Conservation (phyloP, 371 early-diverging fungal genomes). For the Rhizopus arrhizus region DNA sequence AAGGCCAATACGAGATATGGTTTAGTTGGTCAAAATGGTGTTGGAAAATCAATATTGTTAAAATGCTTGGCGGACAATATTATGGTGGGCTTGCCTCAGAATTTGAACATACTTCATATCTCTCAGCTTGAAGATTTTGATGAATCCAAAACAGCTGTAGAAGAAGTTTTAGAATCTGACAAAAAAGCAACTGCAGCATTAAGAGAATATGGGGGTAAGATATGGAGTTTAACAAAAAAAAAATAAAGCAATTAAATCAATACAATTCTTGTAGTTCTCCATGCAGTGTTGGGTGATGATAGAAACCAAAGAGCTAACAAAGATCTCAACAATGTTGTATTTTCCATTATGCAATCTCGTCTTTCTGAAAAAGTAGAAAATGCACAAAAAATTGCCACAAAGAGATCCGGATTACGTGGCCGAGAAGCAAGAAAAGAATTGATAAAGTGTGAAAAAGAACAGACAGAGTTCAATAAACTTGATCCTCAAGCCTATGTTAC, state of each 20-base stretch:
- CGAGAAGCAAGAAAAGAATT: slow-evolving; percentile 67
- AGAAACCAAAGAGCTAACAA: slow-evolving; percentile 11
- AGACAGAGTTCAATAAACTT: slow-evolving; percentile 34
- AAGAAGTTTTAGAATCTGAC: slow-evolving; percentile 77
- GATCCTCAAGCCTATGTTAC: slow-evolving; percentile 49
- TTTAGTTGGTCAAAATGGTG: slow-evolving; percentile 86
- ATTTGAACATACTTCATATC: slow-evolving; percentile 78
- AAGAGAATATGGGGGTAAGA: slow-evolving; percentile 41
- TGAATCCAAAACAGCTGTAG: slow-evolving; percentile 55
- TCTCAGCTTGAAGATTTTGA: slow-evolving; percentile 67
- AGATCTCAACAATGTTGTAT: slow-evolving; percentile 33
- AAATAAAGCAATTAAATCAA: not conserved
- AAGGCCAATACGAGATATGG: slow-evolving; percentile 71
- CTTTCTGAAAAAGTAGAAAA: slow-evolving; percentile 46
- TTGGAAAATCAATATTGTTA: slow-evolving; percentile 89
- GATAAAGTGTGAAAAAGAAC: slow-evolving; percentile 55
- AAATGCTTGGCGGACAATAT: slow-evolving; percentile 68
- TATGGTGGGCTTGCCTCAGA: slow-evolving; percentile 81
- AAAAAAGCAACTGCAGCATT: slow-evolving; percentile 44
- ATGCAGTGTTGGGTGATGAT: slow-evolving; percentile 40
- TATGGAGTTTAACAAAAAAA: not conserved
- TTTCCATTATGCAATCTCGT: slow-evolving; percentile 35
- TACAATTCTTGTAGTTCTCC: slow-evolving; percentile 30
- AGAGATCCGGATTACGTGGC: slow-evolving; percentile 82
- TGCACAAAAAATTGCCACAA: slow-evolving; percentile 68